A percentile compares a stretch with the other conserved stretches of the same genome.
phyloP scores from a whole-genome alignment of 139 green algal species.

The Diplosphaera chodatii region DNA sequence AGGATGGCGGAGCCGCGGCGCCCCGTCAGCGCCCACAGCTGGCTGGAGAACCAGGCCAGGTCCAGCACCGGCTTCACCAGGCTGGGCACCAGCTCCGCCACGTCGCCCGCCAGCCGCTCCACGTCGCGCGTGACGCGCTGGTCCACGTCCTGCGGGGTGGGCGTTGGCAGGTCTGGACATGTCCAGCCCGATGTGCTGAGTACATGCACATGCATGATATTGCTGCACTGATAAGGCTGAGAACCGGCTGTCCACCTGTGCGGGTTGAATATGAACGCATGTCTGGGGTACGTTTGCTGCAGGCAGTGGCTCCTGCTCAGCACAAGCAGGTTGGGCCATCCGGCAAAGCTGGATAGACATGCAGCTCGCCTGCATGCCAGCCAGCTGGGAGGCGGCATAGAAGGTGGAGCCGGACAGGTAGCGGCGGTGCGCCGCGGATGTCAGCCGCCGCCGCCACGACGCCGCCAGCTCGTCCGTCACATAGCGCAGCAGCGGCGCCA shows the following conservation, averaged over 20 bases:
- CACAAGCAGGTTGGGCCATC: no score
- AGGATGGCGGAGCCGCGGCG: conserved; percentile 51
- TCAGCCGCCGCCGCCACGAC: conserved; percentile 52
- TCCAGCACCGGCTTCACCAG: conserved; percentile 45
- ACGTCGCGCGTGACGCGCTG: conserved; percentile 60
- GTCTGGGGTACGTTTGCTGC: no score
- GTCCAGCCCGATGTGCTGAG: no score
- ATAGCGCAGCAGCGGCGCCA: conserved; percentile 57
- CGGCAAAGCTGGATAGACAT: no score
- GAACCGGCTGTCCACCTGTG: no score
- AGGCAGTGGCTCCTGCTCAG: no score
- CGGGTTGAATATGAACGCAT: no score
- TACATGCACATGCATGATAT: no score
- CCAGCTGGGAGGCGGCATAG: conserved; percentile 47
- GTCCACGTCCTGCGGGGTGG: conserved; percentile 50
- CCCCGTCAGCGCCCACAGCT: conserved; percentile 52
- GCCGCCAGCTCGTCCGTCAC: conserved; percentile 59
- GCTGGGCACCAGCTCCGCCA: conserved; percentile 60
- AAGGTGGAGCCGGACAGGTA: conserved; percentile 58
- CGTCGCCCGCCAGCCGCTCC: conserved; percentile 52
- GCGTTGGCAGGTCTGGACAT: no score
- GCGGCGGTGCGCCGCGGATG: conserved; percentile 22
- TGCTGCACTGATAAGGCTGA: no score
- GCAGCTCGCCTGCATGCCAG: conserved; percentile 23
- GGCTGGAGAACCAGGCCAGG: conserved; percentile 53